Conservation (phyloP, 2,329 filamentous ascomycete genomes). For the Stylonectria norvegica region DNA sequence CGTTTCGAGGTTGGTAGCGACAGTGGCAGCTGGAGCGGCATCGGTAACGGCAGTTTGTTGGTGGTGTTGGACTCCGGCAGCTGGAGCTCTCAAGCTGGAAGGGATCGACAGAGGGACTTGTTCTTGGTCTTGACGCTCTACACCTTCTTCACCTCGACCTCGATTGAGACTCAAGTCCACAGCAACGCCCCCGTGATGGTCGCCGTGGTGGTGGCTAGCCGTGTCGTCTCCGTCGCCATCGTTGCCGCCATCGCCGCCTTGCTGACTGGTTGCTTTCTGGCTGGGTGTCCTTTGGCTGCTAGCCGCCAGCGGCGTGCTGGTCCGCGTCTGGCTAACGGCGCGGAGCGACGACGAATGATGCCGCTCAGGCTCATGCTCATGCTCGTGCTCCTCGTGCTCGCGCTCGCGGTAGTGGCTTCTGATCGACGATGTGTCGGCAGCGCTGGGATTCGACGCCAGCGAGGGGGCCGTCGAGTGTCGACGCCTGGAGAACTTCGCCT, state of each 20-base stretch:
- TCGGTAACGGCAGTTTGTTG: neutral
- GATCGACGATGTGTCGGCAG: constrained; percentile 19
- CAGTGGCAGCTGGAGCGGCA: constrained; percentile 21
- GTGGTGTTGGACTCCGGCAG: no score
- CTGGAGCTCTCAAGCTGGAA: neutral
- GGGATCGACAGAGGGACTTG: neutral
- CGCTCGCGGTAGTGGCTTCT: constrained; percentile 22
- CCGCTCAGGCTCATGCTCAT: constrained; percentile 8
- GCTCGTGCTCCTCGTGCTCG: constrained; percentile 10
- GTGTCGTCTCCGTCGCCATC: constrained; percentile 8
- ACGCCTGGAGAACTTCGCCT: constrained; percentile 42
- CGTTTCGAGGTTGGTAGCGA: constrained; percentile 12
- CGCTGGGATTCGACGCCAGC: constrained; percentile 32
- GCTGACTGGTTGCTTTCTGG: no score
- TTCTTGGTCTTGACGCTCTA: neutral
- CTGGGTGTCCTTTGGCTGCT: no score
- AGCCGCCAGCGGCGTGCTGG: constrained; percentile 14
- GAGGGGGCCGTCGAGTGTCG: constrained; percentile 40
- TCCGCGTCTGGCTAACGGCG: constrained; percentile 20
- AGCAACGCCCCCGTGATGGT: neutral
- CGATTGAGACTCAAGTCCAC: no score
- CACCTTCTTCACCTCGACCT: neutral
- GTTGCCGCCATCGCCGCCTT: constrained; percentile 11
- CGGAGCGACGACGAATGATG: constrained; percentile 15
- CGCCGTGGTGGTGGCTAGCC: neutral